Conservation (phyloP, 192 early-diverging fungal genomes). For the Lobulomyces angularis region DNA sequence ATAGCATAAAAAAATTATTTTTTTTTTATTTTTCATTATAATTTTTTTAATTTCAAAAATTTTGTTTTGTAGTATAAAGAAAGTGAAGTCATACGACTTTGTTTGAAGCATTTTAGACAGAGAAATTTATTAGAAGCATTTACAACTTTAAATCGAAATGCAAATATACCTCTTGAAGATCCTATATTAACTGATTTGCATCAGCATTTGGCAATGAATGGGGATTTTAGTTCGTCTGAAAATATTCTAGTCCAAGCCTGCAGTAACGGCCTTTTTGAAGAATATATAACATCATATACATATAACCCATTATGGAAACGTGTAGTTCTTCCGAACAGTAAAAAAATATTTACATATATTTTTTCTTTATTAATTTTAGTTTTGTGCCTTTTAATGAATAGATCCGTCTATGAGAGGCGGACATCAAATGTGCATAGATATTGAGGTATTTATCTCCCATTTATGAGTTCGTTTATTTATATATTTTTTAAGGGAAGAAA, state of each 20-base stretch:
- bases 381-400: not conserved
- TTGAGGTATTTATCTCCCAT: slow-evolving; percentile 17
- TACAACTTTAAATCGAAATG: slow-evolving; percentile 48
- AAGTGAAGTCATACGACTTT: slow-evolving; percentile 66
- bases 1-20: too few species aligned
- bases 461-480: not conserved
- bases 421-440: slow-evolving; percentile 94
- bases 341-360: slow-evolving; percentile 14
- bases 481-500: slow-evolving; percentile 12
- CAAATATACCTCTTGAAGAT: slow-evolving; percentile 58
- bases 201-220: slow-evolving; percentile 33
- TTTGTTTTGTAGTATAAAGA: slow-evolving; percentile 45
- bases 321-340: slow-evolving; percentile 15
- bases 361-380: not conserved
- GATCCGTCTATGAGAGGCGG: slow-evolving; percentile 62
- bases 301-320: slow-evolving; percentile 64
- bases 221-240: slow-evolving; percentile 65
- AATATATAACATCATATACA: slow-evolving; percentile 50
- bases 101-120: slow-evolving; percentile 82
- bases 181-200: slow-evolving; percentile 70
- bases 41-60: slow-evolving; percentile 3
- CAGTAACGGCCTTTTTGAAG: slow-evolving; percentile 54
- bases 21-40: too few species aligned
- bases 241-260: slow-evolving; percentile 52
- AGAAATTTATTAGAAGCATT: slow-evolving; percentile 63